Conservation (phyloP, 2,329 filamentous ascomycete genomes). For the Bimuria novae-zelandiae region DNA sequence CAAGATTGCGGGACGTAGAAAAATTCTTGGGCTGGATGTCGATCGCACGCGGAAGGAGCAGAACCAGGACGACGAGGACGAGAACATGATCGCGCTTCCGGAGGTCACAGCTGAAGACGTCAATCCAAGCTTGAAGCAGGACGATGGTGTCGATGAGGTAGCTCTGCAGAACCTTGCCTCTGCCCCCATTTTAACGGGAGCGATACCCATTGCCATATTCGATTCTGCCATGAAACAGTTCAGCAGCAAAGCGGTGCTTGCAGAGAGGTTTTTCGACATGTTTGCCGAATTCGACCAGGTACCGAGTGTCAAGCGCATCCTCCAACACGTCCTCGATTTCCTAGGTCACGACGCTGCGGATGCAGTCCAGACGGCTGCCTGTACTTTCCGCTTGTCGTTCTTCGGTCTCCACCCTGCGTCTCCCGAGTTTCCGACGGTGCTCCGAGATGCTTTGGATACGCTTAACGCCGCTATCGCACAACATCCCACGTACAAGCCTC, state of each 20-base stretch:
- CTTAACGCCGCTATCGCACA: slow-evolving; percentile 59
- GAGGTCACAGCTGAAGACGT: slow-evolving; percentile 66
- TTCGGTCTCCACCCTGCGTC: slow-evolving; percentile 67
- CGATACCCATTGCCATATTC: slow-evolving; percentile 90
- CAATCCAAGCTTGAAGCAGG: slow-evolving; percentile 57
- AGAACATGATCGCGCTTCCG: slow-evolving; percentile 62
- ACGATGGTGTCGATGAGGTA: slow-evolving; percentile 56
- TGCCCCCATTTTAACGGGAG: slow-evolving; percentile 87
- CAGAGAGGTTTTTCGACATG: slow-evolving; percentile 79
- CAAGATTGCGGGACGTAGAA: slow-evolving; percentile 75
- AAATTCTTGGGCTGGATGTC: slow-evolving; percentile 66
- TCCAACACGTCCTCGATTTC: slow-evolving; percentile 72
- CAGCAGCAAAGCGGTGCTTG: slow-evolving; percentile 68
- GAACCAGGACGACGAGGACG: slow-evolving; percentile 52
- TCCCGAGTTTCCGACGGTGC: slow-evolving; percentile 71
- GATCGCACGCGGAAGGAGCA: slow-evolving; percentile 49
- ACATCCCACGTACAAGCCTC: slow-evolving; percentile 37
- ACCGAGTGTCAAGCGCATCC: slow-evolving; percentile 66
- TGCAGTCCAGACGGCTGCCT: slow-evolving; percentile 63
- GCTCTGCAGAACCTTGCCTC: slow-evolving; percentile 67
- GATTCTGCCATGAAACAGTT: slow-evolving; percentile 81
- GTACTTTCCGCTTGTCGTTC: slow-evolving; percentile 72
- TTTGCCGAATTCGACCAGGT: slow-evolving; percentile 72
- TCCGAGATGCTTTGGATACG: slow-evolving; percentile 67
- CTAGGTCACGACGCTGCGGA: slow-evolving; percentile 65